A percentile compares a stretch with the other conserved stretches of the same genome.
These are phyloP conservation scores for Collybia sp. DNA, from an alignment of 768 basidiomycete species.

Conservation along the genomic window DNA sequence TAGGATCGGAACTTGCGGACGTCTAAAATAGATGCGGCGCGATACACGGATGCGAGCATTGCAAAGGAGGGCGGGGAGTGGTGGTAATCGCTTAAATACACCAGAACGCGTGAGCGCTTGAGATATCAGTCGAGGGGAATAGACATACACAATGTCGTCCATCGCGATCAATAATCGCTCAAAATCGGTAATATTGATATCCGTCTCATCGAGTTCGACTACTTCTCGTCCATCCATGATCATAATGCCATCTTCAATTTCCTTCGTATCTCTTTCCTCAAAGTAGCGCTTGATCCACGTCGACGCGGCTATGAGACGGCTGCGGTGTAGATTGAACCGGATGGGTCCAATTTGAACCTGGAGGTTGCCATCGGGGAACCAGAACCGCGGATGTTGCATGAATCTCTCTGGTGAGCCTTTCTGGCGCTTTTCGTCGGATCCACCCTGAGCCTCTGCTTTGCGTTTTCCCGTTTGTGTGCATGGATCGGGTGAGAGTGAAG, in stretches of 20 bases:
- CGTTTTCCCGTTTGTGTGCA: too few species aligned
- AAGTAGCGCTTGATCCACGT: constrained; percentile 23
- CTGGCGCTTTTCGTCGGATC: too few species aligned
- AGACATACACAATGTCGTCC: constrained; percentile 27
- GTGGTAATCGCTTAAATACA: constrained; percentile 10
- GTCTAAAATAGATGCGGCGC: constrained; percentile 24
- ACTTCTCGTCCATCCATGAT: constrained; percentile 13
- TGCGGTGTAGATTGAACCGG: constrained; percentile 30
- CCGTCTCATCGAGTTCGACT: constrained; percentile 10
- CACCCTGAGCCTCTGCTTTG: too few species aligned
- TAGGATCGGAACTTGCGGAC: constrained; percentile 10
- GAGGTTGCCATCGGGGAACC: constrained; percentile 30
- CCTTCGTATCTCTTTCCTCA: constrained; percentile 3
- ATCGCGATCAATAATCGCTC: constrained; percentile 22
- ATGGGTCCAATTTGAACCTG: constrained; percentile 27
- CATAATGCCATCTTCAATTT: constrained; percentile 4
- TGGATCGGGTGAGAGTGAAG: too few species aligned
- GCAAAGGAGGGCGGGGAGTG: constrained; percentile 18
- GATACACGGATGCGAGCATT: constrained; percentile 24
- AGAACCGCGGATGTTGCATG: constrained; percentile 12
- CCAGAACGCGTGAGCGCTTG: constrained; percentile 4
- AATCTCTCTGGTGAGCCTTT: too few species aligned
- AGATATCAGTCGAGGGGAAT: neutral
- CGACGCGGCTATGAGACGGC: constrained; percentile 24
- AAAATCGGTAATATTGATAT: constrained; percentile 25